These are phyloP conservation scores for Nicotiana attenuata DNA, from an alignment of 257 asterid species.

Conservation along the genomic window DNA sequence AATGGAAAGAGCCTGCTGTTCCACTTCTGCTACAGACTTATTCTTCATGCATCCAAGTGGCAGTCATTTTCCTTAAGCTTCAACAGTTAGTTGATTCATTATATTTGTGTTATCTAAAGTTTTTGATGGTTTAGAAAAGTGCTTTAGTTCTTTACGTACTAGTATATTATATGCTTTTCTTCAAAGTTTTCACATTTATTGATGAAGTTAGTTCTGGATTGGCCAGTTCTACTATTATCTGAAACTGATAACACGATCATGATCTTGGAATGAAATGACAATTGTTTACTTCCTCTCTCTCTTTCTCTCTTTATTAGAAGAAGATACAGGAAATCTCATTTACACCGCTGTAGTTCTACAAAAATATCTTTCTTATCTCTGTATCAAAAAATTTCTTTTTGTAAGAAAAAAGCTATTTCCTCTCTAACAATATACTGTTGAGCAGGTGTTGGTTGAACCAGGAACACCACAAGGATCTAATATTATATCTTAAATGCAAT, in stretches of 20 bases:
- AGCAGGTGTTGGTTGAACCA: conserved; percentile 87
- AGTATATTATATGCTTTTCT: no score
- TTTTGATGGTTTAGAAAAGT: no score
- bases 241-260: background rate
- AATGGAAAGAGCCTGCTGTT: no score
- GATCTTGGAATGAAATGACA: background rate
- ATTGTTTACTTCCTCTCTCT: background rate
- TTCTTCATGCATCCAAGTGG: no score
- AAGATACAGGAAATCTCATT: background rate
- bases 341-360: background rate
- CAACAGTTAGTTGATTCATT: no score
- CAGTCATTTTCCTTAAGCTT: no score
- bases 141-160: no score
- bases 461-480: conserved; percentile 97
- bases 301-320: no score
- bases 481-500: conserved; percentile 87
- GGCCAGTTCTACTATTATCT: background rate
- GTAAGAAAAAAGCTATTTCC: background rate
- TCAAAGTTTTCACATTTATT: background rate
- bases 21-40: no score
- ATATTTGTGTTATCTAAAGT: no score
- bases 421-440: conserved; percentile 11
- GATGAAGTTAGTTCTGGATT: background rate
- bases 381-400: background rate
- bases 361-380: background rate